Evolutionary conservation across 495 filamentous ascomycete species (phyloP).

Genomic region (Bacidia gigantensis): DNA sequence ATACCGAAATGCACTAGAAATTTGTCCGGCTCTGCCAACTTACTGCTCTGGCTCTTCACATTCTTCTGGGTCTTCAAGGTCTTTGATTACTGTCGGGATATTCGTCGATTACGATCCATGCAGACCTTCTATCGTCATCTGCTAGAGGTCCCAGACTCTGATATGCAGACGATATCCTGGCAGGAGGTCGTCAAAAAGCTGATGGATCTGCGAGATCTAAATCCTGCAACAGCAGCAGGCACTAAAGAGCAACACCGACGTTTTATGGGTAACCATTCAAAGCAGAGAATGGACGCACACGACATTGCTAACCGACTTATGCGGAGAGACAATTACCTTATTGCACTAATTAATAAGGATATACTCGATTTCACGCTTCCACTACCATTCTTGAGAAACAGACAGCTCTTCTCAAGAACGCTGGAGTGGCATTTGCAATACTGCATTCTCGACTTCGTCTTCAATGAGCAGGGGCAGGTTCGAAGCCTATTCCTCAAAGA

Average conservation of each 20-base stretch:
- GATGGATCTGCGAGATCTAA: constrained; percentile 76
- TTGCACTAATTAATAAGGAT: constrained; percentile 93
- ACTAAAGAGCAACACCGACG: constrained; percentile 46
- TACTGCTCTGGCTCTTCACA: constrained; percentile 74
- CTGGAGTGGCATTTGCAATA: constrained; percentile 81
- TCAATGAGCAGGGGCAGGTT: constrained; percentile 75
- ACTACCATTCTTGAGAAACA: constrained; percentile 65
- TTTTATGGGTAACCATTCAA: constrained; percentile 72
- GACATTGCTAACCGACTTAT: constrained; percentile 95
- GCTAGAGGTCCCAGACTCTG: constrained; percentile 72
- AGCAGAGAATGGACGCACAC: constrained; percentile 89
- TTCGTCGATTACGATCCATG: constrained; percentile 60
- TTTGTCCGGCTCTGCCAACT: constrained; percentile 67
- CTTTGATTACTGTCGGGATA: constrained; percentile 59
- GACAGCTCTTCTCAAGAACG: constrained; percentile 66
- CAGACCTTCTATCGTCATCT: constrained; percentile 84
- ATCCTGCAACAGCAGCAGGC: constrained; percentile 64
- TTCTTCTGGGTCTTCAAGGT: constrained; percentile 76
- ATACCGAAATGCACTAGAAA: constrained; percentile 72
- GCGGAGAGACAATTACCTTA: constrained; percentile 92
- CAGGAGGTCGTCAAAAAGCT: constrained; percentile 82
- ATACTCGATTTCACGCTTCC: constrained; percentile 76
- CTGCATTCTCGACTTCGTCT: constrained; percentile 85
- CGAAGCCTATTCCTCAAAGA: constrained; percentile 71
- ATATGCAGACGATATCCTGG: constrained; percentile 96